Evolutionary conservation across 257 asterid genomes (phyloP), one percentile per base, ranked within the genome.

Genomic region (Lavandula angustifolia): DNA sequence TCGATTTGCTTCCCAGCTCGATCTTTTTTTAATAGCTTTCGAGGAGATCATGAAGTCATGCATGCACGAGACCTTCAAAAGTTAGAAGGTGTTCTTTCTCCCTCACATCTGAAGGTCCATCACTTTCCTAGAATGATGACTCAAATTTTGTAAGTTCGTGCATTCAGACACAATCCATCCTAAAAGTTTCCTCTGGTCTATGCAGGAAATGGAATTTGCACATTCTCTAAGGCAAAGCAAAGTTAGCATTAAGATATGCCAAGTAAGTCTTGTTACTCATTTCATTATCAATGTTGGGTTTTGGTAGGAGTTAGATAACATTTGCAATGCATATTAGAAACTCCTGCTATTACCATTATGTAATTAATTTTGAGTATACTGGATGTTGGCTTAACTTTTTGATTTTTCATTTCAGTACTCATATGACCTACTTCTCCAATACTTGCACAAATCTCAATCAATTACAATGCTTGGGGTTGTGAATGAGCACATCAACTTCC

Each of bases 171-270:
- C 70, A 68, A 50, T 46, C 10, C 64, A 43, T 32, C 59, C 61
- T 76, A 33, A 78, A 40, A 37, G 13, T 50, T 64, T 58, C 41
- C 29, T 38, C 14, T 54, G 63, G 22, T 35, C 49, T 60, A 33
- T 74, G 75, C 62, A 91, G 96, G 99, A 94, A 76, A 90, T 94
- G 99, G 97, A 87, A 76, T 94, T 94, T 66, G 99, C 99, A 22
- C 97, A 87, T 76, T 75, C 94, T 48, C 60, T 90, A 52, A 88
- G 97, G 82, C 87, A 85, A 75, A 90, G 94, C 86, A 94, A 94
- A 83, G 96, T 73, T 66, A 85, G 74, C 83, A 86, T 94, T 67
- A 94, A 90, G 79, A 84, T 94, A 62, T 90, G 99, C 62, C 89
- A 91, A 81, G 98, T 91, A 70, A 73, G 69, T 10, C 44, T 29